A percentile compares a stretch with the other conserved stretches of the same genome.
These are phyloP conservation scores for Asterella californica DNA, from an alignment of 225 moss, liverwort and hornwort genomes.

Conservation along the genomic window DNA sequence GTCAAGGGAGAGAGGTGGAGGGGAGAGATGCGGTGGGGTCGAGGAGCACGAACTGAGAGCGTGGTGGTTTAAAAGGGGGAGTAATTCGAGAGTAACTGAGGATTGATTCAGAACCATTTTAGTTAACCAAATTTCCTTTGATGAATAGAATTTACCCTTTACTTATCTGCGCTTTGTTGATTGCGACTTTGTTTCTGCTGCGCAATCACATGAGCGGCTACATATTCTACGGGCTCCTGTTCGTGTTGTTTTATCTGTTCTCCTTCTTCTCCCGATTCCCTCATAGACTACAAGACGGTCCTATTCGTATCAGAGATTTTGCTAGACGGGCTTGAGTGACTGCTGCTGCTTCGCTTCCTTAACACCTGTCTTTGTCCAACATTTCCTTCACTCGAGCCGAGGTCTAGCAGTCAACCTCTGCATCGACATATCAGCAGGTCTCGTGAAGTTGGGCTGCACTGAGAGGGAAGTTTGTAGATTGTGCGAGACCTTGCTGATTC, in stretches of 20 bases:
- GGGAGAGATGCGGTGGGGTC: no score
- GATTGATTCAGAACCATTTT: no score
- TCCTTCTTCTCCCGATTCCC: slow-evolving; percentile 31
- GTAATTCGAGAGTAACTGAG: no score
- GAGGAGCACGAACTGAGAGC: no score
- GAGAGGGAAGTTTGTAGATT: no score
- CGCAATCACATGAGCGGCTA: slow-evolving; percentile 24
- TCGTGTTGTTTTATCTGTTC: slow-evolving; percentile 36
- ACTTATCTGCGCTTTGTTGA: slow-evolving; percentile 36
- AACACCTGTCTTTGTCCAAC: background rate
- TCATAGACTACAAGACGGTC: background rate
- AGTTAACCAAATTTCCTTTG: background rate
- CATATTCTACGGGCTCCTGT: slow-evolving; percentile 24
- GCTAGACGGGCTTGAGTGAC: slow-evolving; percentile 3
- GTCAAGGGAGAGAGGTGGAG: no score
- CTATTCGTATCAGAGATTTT: background rate
- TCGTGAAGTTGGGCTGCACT: background rate
- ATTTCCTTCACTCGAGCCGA: background rate
- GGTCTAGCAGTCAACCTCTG: no score
- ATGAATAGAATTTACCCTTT: slow-evolving; percentile 31
- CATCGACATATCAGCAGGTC: background rate
- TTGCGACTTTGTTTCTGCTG: slow-evolving; percentile 21
- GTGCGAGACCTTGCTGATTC: background rate
- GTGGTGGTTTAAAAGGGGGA: no score
- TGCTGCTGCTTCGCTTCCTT: background rate